Evolutionary conservation across 2,329 filamentous ascomycete genomes (phyloP).

Genomic region (Ascochyta rabiei): DNA sequence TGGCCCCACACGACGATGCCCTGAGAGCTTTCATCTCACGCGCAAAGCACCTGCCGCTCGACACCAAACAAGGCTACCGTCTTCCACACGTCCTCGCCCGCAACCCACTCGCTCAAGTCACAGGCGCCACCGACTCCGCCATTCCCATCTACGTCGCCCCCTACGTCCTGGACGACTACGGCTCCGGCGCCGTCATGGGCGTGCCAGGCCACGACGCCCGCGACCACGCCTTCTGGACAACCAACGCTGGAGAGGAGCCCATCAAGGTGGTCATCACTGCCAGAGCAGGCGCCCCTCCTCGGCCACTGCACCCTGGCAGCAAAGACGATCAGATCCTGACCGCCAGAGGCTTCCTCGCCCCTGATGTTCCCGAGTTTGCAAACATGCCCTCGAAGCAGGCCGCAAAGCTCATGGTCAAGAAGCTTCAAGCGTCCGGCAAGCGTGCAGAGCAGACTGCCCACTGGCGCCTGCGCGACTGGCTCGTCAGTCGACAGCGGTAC

Average conservation of each 20-base stretch:
- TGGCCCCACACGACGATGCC: slow-evolving; percentile 65
- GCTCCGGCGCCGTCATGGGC: slow-evolving; percentile 89
- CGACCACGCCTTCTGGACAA: slow-evolving; percentile 80
- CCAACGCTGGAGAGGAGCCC: slow-evolving; percentile 66
- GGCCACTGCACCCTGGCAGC: slow-evolving; percentile 27
- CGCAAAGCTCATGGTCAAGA: slow-evolving; percentile 62
- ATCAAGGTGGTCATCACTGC: slow-evolving; percentile 62
- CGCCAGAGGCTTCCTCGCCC: slow-evolving; percentile 70
- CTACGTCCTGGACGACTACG: slow-evolving; percentile 85
- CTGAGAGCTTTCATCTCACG: slow-evolving; percentile 71
- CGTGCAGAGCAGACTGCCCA: slow-evolving; percentile 70
- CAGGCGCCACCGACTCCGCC: slow-evolving; percentile 56
- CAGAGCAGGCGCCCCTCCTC: slow-evolving; percentile 10
- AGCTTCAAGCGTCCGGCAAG: slow-evolving; percentile 55
- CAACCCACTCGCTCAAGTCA: slow-evolving; percentile 58
- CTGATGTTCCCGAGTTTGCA: slow-evolving; percentile 67
- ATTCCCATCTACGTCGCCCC: slow-evolving; percentile 81
- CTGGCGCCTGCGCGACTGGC: slow-evolving; percentile 86
- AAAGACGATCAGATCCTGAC: slow-evolving; percentile 63
- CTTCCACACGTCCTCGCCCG: slow-evolving; percentile 55
- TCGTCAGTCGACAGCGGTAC: slow-evolving; percentile 89
- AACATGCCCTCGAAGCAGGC: slow-evolving; percentile 69
- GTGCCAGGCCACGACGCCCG: slow-evolving; percentile 83
- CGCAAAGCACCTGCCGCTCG: slow-evolving; percentile 59
- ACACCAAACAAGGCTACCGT: slow-evolving; percentile 69